A percentile compares a stretch with the other conserved stretches of the same genome.
Conservation (phyloP, 1,139 yeast species). For the Debaryomyces udenii region DNA sequence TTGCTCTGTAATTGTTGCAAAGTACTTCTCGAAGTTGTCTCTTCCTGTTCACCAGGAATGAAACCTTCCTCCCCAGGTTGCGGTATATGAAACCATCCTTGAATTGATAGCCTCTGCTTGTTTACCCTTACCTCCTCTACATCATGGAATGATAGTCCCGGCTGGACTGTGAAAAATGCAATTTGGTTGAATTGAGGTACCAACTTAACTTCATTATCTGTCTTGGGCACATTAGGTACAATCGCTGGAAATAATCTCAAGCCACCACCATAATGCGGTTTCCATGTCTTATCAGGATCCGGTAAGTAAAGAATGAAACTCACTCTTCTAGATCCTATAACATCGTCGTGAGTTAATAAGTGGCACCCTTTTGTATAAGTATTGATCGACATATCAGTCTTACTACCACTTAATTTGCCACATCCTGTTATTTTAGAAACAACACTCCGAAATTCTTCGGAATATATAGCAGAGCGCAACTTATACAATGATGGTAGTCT, state of each 20-base stretch:
- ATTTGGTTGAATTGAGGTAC: conserved; percentile 96
- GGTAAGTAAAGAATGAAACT: conserved; percentile 92
- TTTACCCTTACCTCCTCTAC: conserved; percentile 96
- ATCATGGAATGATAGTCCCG: conserved; percentile 95
- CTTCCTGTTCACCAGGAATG: conserved; percentile 77
- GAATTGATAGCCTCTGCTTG: conserved; percentile 85
- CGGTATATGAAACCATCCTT: conserved; percentile 99
- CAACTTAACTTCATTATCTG: conserved; percentile 70
- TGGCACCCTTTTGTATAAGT: conserved; percentile 94
- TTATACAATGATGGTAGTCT: conserved; percentile 74
- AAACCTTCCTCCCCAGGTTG: conserved; percentile 89
- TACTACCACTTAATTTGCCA: conserved; percentile 85
- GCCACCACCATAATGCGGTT: conserved; percentile 89
- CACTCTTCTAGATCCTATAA: conserved; percentile 91
- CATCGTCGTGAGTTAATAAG: conserved; percentile 93
- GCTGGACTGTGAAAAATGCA: conserved; percentile 94
- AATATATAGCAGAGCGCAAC: conserved; percentile 83
- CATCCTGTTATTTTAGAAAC: conserved; percentile 84
- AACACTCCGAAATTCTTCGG: conserved; percentile 79
- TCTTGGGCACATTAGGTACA: conserved; percentile 84
- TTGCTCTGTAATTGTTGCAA: conserved; percentile 79
- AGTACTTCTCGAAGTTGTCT: conserved; percentile 74
- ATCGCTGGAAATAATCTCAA: conserved; percentile 84
- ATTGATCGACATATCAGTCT: conserved; percentile 91
- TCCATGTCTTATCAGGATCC: conserved; percentile 89